Conservation (phyloP, 2,329 filamentous ascomycete genomes). For the Trichoderma koningii region DNA sequence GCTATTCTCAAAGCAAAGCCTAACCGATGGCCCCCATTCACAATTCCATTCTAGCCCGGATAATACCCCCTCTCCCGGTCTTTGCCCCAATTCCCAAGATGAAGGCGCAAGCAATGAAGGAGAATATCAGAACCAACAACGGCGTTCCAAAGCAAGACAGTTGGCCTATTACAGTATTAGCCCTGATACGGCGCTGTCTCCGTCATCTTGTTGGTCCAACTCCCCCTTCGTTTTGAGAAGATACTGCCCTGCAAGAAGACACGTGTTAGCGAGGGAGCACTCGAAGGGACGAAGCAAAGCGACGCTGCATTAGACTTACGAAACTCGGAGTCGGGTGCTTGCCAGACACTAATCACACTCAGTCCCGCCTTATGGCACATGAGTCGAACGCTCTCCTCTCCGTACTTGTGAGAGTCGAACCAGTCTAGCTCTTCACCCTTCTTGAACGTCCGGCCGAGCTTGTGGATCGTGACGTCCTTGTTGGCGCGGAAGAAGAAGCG, state of each 20-base stretch:
- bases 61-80: neutral
- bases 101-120: neutral
- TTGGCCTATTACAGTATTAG: neutral
- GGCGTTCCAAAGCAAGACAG: too few species aligned
- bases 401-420: constrained; percentile 49
- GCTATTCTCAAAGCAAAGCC: constrained; percentile 6
- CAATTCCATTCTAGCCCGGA: neutral
- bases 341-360: constrained; percentile 42
- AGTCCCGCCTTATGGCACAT: constrained; percentile 46
- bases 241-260: constrained; percentile 41
- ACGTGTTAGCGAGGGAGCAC: constrained; percentile 28
- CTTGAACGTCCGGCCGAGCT: constrained; percentile 34
- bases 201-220: constrained; percentile 40
- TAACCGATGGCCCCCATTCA: neutral
- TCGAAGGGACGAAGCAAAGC: too few species aligned
- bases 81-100: neutral
- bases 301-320: constrained; percentile 34
- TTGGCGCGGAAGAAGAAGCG: constrained; percentile 45
- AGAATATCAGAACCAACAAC: neutral
- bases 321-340: constrained; percentile 44
- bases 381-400: constrained; percentile 40
- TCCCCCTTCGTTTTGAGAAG: constrained; percentile 39
- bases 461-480: constrained; percentile 37
- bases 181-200: constrained; percentile 44
- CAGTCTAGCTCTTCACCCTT: constrained; percentile 45